Evolutionary conservation across 73 alveolate species (phyloP).

Genomic region (Vitrella brassicaformis): DNA sequence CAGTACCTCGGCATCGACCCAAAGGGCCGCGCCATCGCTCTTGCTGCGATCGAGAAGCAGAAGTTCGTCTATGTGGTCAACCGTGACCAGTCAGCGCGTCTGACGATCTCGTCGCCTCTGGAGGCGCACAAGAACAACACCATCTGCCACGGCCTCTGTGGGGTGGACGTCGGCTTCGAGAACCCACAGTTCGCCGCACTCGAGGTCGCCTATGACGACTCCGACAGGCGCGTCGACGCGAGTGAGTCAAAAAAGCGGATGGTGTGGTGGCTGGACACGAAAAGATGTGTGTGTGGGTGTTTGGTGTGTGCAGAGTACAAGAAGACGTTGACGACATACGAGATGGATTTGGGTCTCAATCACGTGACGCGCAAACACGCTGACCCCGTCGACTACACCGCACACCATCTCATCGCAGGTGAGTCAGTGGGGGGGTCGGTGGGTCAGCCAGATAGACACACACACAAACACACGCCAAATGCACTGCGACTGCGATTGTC

Average conservation of each 20-base stretch:
- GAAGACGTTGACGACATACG: slow-evolving; percentile 50
- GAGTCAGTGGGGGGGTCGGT: background rate
- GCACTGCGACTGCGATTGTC: background rate
- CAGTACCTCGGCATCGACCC: slow-evolving; percentile 97
- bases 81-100: slow-evolving; percentile 81
- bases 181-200: slow-evolving; percentile 94
- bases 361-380: slow-evolving; percentile 74
- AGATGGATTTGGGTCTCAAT: slow-evolving; percentile 96
- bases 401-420: slow-evolving; percentile 78
- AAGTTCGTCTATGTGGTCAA: slow-evolving; percentile 93
- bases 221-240: no score
- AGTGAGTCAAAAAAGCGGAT: no score
- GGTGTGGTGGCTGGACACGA: slow-evolving; percentile 66
- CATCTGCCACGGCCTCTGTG: slow-evolving; percentile 75
- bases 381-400: slow-evolving; percentile 81
- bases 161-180: slow-evolving; percentile 96
- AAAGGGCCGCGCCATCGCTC: slow-evolving; percentile 95
- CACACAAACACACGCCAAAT: background rate
- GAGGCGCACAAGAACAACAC: slow-evolving; percentile 81
- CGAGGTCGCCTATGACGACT: slow-evolving; percentile 96
- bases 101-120: slow-evolving; percentile 87
- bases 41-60: slow-evolving; percentile 96
- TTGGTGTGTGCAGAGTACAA: no score
- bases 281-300: background rate
- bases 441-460: background rate